Evolutionary conservation across 768 basidiomycete species (phyloP), one percentile per base, ranked within the genome.

Genomic region (Asterophora parasitica): DNA sequence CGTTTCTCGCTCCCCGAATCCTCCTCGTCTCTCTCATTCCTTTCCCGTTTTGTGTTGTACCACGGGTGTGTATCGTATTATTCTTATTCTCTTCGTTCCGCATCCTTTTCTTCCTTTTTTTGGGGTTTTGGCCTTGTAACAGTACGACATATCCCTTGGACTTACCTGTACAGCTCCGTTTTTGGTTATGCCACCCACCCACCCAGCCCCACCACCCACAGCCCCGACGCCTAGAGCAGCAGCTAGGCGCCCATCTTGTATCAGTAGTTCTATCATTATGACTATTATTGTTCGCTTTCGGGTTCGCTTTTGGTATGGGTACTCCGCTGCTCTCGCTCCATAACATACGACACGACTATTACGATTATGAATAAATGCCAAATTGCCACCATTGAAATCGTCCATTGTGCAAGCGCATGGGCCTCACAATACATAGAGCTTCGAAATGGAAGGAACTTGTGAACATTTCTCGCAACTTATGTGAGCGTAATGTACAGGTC

Each of bases 131-230:
- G 20, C 50, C 26, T 44, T 49, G 47, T 51, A 51, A 38, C 31
- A 48, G 26, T n/a, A n/a, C n/a, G n/a, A n/a, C 23, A 6, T 40
- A 37, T 46, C 39, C 38, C 49, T 42, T 32, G 54, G 50, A 54
- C 52, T 50, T 54, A 44, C 45, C 41, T 54, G 53, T 54, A 54
- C 38, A 44, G 28, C 37, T 23, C 37, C 49, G 30, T 50, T 44
- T 50, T 31, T 50, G 17, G 30, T 44, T 32, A 19, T 23, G 23
- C 23, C 23, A 23, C 23, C 23, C 3, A 6, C 23, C 3, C 23
- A 3, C 23, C 23, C 6, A 23, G 3, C 6, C 23, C 23, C 23
- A 23, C 23, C 3, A 23, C 23, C 23, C 6, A 23, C 23, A 6
- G 6, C 37, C n/a, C n/a, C n/a, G n/a, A n/a, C n/a, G n/a, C n/a